Conservation (phyloP, 2,329 filamentous ascomycete species). For the Rhynchosporium secalis region DNA sequence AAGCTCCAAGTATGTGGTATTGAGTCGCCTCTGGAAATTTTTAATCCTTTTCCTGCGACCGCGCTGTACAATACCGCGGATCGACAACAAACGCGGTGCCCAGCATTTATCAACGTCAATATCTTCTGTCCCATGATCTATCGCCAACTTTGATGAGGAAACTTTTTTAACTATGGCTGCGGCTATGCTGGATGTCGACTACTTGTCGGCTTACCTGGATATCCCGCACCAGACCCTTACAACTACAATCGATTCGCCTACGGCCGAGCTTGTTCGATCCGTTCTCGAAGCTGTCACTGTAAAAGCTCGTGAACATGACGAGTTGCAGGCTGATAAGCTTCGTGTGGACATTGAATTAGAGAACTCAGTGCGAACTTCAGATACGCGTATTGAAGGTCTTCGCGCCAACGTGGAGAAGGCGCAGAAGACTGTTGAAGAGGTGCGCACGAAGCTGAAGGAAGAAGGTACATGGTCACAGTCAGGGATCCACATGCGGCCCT, state of each 20-base stretch:
- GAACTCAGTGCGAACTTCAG: slow-evolving; percentile 79
- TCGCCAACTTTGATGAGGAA: slow-evolving; percentile 30
- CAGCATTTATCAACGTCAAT: slow-evolving; percentile 9
- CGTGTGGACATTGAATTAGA: slow-evolving; percentile 91
- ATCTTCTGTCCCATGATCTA: slow-evolving; percentile 17
- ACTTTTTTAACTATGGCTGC: slow-evolving; percentile 53
- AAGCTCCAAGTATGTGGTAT: slow-evolving; percentile 9
- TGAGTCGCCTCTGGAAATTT: neutral
- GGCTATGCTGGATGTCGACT: slow-evolving; percentile 66
- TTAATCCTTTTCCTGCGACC: neutral
- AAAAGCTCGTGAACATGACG: slow-evolving; percentile 82
- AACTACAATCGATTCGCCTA: slow-evolving; percentile 65
- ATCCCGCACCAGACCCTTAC: slow-evolving; percentile 65
- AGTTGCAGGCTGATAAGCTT: slow-evolving; percentile 82
- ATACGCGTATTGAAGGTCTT: slow-evolving; percentile 78
- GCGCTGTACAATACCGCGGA: slow-evolving; percentile 15
- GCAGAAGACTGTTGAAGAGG: slow-evolving; percentile 77
- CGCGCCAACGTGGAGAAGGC: slow-evolving; percentile 82
- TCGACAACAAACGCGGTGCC: slow-evolving; percentile 19
- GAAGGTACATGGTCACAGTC: slow-evolving; percentile 61
- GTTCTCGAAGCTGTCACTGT: slow-evolving; percentile 72
- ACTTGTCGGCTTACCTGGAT: slow-evolving; percentile 70
- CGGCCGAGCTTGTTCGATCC: slow-evolving; percentile 72
- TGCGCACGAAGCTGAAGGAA: slow-evolving; percentile 76
- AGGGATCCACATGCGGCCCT: neutral